phyloP scores from a whole-genome alignment of 495 filamentous ascomycete species.

The Trypethelium eluteriae region DNA sequence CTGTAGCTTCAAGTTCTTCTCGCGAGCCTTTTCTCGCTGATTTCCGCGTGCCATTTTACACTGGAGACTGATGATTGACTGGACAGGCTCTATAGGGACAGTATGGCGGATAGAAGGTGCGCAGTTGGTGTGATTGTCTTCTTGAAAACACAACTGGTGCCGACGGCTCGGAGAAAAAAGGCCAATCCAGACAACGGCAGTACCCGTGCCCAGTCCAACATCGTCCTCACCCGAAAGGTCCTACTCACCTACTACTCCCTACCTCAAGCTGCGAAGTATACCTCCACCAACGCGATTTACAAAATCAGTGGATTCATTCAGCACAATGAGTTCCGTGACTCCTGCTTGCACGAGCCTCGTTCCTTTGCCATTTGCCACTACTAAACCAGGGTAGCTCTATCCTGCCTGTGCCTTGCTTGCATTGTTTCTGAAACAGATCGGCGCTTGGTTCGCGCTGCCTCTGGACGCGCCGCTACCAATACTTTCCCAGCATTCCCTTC shows the following conservation, averaged over 20 bases:
- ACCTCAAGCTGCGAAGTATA: too few relatives aligned
- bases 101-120: background rate
- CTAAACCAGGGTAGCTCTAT: background rate
- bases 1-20: slow-evolving; percentile 66
- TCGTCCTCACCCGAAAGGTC: background rate
- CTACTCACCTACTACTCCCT: background rate
- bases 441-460: slow-evolving; percentile 19
- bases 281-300: too few relatives aligned
- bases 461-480: slow-evolving; percentile 23
- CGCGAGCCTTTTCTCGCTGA: slow-evolving; percentile 81
- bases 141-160: background rate
- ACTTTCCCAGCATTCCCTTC: slow-evolving; percentile 16
- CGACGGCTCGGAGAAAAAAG: background rate
- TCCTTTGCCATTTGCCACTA: background rate
- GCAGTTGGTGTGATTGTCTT: background rate
- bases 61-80: background rate
- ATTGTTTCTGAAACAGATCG: slow-evolving; percentile 23
- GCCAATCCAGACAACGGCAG: background rate
- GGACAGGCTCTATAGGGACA: background rate
- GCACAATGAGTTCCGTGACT: background rate
- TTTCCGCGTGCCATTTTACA: slow-evolving; percentile 80
- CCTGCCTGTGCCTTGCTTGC: background rate
- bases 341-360: background rate
- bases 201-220: background rate
- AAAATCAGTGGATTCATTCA: background rate